Evolutionary conservation across 1,139 yeast genomes (phyloP), one percentile per base, ranked within the genome.

Genomic region (Kurtzmaniella quercitrusa): DNA sequence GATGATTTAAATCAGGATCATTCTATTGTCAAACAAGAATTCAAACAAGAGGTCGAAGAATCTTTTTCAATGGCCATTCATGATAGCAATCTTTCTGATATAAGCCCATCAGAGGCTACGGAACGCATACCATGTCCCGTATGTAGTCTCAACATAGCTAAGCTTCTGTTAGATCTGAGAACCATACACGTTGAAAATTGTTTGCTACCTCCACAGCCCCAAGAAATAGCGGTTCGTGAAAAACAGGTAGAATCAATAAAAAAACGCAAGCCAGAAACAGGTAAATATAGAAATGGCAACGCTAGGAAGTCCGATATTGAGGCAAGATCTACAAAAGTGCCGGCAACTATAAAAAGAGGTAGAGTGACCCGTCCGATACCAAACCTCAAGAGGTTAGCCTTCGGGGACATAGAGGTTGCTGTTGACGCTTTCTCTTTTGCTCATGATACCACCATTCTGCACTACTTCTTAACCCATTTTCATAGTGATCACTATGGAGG

Each of bases 401-500:
- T 84, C 48, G 28, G 20, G 8, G 20, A 19, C 5, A 8, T 21
- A 2, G 42, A 43, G 34, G 53, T 84, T 1, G 76, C 83, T 0
- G 88, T 84, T 32, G 94, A 84, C 60, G 91, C 89, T 1, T 84
- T 84, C 57, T 74, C 76, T 48, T 83, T 65, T 56, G 69, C 72
- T 4, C 69, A 75, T 0, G 69, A 80, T 48, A 66, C 65, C 0
- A 56, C 57, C 3, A 75, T 83, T 8, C 49, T 59, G 9, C 68
- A 72, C 39, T 84, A 84, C 59, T 77, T 84, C 46, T 62, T 85
- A 33, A 76, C 91, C 0, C 98, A 93, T 65, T 91, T 87, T 63
- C 98, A 93, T 60, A 71, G 95, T 0, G 98, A 93, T 59, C 98
- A 93, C 59, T 93, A 93, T 56, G 89, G 88, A 2, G 98, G 98